phyloP scores from a whole-genome alignment of 2,329 filamentous ascomycete genomes.

The Hymenoscyphus fructigenus region DNA sequence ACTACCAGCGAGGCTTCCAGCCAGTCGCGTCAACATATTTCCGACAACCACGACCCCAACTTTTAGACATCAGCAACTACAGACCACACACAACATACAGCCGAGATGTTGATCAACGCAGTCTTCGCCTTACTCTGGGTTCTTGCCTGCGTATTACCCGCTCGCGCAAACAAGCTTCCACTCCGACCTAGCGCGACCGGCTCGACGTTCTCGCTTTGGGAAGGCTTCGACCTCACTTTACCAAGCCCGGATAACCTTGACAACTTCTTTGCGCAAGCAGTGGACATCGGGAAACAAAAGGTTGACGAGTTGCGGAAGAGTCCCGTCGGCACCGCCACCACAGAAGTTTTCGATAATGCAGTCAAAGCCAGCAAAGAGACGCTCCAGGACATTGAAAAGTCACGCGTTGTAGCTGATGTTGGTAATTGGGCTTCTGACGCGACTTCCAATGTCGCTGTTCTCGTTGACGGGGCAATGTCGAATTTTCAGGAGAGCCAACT shows the following conservation, averaged over 20 bases:
- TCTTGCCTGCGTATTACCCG: too few species aligned
- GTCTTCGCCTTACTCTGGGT: too few species aligned
- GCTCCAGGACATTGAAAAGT: background rate
- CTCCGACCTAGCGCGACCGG: too few species aligned
- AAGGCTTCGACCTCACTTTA: too few species aligned
- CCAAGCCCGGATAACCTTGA: background rate
- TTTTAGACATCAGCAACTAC: too few species aligned
- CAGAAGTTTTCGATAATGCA: background rate
- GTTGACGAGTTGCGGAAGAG: background rate
- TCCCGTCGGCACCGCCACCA: background rate
- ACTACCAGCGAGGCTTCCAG: too few species aligned
- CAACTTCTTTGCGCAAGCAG: background rate
- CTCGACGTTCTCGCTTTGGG: too few species aligned
- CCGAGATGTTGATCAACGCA: too few species aligned
- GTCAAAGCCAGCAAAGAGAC: background rate
- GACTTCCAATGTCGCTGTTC: background rate
- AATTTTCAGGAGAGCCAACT: background rate
- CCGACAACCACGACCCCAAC: too few species aligned
- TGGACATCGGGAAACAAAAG: background rate
- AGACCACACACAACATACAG: too few species aligned
- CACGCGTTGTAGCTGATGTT: background rate
- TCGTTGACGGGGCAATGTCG: background rate
- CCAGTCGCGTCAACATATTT: too few species aligned
- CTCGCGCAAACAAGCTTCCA: too few species aligned
- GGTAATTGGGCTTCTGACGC: background rate